Evolutionary conservation across 495 filamentous ascomycete genomes (phyloP).

Genomic region (Aspergillus cavernicola): DNA sequence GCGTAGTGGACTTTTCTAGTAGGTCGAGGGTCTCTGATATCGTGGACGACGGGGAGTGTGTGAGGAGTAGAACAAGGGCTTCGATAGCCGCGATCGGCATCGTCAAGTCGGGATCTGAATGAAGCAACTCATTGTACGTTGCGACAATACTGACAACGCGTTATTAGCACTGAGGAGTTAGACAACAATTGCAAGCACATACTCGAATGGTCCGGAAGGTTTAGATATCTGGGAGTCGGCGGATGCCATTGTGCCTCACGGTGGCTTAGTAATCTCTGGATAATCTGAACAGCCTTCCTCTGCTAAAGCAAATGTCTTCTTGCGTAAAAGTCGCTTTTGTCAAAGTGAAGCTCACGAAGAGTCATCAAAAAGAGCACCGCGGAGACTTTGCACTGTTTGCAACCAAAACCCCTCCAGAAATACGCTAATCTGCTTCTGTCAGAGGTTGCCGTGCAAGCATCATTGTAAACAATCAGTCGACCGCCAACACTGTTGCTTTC

Average conservation of each 20-base stretch:
- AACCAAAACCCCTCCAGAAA: constrained; percentile 29
- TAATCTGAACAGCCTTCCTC: neutral
- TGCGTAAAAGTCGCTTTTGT: neutral
- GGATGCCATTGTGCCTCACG: constrained; percentile 32
- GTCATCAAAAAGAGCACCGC: constrained; percentile 34
- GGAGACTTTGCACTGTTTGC: constrained; percentile 43
- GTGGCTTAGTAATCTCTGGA: neutral
- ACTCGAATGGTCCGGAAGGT: constrained; percentile 42
- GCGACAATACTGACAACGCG: constrained; percentile 48
- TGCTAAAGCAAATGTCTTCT: neutral
- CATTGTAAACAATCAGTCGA: constrained; percentile 40
- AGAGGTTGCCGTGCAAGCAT: constrained; percentile 26
- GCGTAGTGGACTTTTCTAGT: constrained; percentile 66
- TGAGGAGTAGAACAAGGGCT: constrained; percentile 79
- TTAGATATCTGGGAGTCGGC: constrained; percentile 24
- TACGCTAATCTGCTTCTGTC: constrained; percentile 34
- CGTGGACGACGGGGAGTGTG: constrained; percentile 70
- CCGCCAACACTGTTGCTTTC: constrained; percentile 15
- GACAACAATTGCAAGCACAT: constrained; percentile 14
- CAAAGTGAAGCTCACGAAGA: constrained; percentile 15
- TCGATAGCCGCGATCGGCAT: constrained; percentile 97
- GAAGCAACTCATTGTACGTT: constrained; percentile 57
- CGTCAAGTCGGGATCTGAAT: constrained; percentile 74
- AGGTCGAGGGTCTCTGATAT: constrained; percentile 90
- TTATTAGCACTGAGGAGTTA: constrained; percentile 16